These are phyloP conservation scores for Amesomyces nigricolor DNA, from an alignment of 2,329 filamentous ascomycete genomes.

Conservation along the genomic window DNA sequence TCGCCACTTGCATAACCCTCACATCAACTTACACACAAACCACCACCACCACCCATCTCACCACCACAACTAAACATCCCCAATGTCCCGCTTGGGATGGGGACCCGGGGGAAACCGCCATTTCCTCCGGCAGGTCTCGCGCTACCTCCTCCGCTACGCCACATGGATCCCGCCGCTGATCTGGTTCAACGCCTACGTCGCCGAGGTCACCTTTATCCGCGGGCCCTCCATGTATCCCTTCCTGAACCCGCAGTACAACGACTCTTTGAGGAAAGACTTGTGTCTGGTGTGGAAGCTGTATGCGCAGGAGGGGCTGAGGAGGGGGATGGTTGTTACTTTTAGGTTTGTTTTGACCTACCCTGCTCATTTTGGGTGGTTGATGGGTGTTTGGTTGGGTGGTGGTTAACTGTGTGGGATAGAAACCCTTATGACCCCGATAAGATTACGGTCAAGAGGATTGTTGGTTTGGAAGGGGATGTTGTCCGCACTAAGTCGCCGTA, in stretches of 20 bases:
- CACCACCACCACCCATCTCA: background rate
- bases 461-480: constrained; percentile 74
- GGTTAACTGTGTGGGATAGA: constrained; percentile 37
- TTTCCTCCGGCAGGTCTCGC: constrained; percentile 37
- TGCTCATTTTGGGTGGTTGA: background rate
- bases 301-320: constrained; percentile 51
- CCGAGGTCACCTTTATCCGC: constrained; percentile 51
- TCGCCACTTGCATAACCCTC: constrained; percentile 2
- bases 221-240: constrained; percentile 73
- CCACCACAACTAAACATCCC: background rate
- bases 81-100: constrained; percentile 18
- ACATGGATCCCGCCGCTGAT: constrained; percentile 59
- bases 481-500: constrained; percentile 62
- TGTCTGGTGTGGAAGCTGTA: constrained; percentile 56
- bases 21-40: background rate
- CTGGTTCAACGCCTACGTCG: constrained; percentile 57
- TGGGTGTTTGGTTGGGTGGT: background rate
- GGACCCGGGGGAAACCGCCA: constrained; percentile 4
- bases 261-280: constrained; percentile 49
- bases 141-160: constrained; percentile 47
- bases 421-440: constrained; percentile 66
- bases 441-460: constrained; percentile 72
- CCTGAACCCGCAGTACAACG: constrained; percentile 61
- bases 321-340: constrained; percentile 72
- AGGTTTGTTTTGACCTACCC: constrained; percentile 37